Base-by-base conservation (phyloP, 805 yeast species). In the Saturnispora besseyi region DNA sequence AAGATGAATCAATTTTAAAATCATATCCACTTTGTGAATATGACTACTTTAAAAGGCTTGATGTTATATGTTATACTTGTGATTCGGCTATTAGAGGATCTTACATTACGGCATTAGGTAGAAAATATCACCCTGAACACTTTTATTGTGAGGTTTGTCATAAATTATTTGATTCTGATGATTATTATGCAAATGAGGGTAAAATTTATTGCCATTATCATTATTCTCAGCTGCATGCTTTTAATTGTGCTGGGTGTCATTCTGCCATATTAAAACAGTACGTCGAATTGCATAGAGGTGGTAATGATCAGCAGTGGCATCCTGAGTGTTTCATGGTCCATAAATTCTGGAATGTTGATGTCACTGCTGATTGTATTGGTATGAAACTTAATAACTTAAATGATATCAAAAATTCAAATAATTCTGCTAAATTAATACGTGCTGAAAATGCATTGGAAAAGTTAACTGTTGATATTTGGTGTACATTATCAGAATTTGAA, bases 271-370 rank as follows among this genome's bases (percentile, higher is more conserved):
- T 95, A 34, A 89, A 89, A 62, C 98, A 93, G 62, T 93, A 89
- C 65, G 96, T 91, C 34, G 96, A 91, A 65, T 80, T 91, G 42
- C 87, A 81, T 53, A 76, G 93, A 57, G 96, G 96, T 46, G 96
- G 96, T 22, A 77, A 83, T 57, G 84, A 86, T 51, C 96, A 90
- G 64, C 95, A 88, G 63, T 93, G 99, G 99, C 99, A 93, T 67
- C 98, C 97, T 1, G 98, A 95, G 64, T 93, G 99, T 71, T 93
- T 89, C 63, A 95, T 95, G 89, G 95, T 93, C 44, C 90, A 86
- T 70, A 90, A 90, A 65, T 90, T 88, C 61, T 93, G 99, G 99
- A 89, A 88, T 62, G 95, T 90, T 21, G 77, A 82, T 51, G 72
- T 93, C 22, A 76, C 84, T 1, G 75, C 84, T 0, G 82, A 76